Evolutionary conservation across 371 early-diverging fungal species (phyloP), one percentile per base, ranked within the genome.

Genomic region (Mucor velutinosus): DNA sequence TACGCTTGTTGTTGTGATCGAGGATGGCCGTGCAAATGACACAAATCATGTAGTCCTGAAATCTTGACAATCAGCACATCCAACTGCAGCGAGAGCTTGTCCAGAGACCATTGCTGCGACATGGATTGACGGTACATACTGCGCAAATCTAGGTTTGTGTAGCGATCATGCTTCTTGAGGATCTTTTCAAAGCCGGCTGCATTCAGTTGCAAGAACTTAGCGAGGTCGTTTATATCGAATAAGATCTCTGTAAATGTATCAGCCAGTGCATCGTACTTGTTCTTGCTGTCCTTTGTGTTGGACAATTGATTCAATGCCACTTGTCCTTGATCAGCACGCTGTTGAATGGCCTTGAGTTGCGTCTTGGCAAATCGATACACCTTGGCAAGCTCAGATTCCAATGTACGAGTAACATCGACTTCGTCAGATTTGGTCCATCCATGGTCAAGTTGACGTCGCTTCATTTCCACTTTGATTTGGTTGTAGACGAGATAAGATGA

Each of bases 81-180:
- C 75, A 96, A 92, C 69, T 88, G 89, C 49, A 96, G 90, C 65
- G 60, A 30, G 14, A 76, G 60, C 89, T 92, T 83, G 84, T 94
- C 79, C 90, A 95, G n/a, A 87, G 93, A 64, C 89, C 86, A 66
- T 78, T 82, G 72, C 87, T 90, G 62, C 91, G 82, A 91, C 89
- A 72, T 94, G 74, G 61, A 87, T 77, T 71, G 86, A 81, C 66
- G 84, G 85, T 80, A 96, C 89, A 70, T 85, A 75, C 43, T 90
- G 82, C 78, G 87, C 62, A 98, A 84, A 59, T 87, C 76, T 68
- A 87, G 89, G 15, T 86, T 76, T 4, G 97, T 95, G 79, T 92
- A 91, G 67, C 94, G 95, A 80, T 99, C 99, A 74, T 98, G 97
- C 81, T 98, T 97, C 80, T 97, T 97, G 71, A 97, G 85, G 63